A percentile compares a stretch with the other conserved stretches of the same genome.
phyloP scores from a whole-genome alignment of 148 eudicot genomes.

The Persicaria tinctoria region DNA sequence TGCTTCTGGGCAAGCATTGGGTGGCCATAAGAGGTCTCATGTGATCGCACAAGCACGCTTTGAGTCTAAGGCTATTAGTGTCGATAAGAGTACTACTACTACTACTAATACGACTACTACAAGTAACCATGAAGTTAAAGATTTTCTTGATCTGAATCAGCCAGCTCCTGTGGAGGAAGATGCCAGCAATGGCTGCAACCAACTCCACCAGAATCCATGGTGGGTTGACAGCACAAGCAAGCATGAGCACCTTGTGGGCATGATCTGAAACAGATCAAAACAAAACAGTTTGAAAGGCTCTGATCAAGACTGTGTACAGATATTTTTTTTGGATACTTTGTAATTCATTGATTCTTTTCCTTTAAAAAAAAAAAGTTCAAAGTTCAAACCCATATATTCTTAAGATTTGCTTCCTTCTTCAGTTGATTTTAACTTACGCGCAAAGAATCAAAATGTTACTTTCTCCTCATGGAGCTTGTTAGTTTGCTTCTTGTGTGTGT shows the following conservation, averaged over 20 bases:
- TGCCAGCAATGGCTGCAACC: conserved; percentile 18
- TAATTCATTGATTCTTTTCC: neutral
- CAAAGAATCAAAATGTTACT: too few relatives aligned
- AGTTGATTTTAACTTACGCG: too few relatives aligned
- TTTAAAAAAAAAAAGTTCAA: too few relatives aligned
- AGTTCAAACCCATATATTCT: neutral
- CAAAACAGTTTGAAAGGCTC: too few relatives aligned
- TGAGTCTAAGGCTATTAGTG: neutral
- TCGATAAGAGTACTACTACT: conserved; percentile 15
- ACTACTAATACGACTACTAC: neutral
- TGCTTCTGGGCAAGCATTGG: conserved; percentile 87
- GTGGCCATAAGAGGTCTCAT: conserved; percentile 97
- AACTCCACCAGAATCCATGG: conserved; percentile 27
- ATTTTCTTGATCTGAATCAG: conserved; percentile 81
- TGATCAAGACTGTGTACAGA: neutral
- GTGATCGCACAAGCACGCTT: conserved; percentile 22
- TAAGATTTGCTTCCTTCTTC: too few relatives aligned
- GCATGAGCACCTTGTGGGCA: conserved; percentile 39
- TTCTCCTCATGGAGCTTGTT: too few relatives aligned
- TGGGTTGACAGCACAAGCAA: conserved; percentile 40
- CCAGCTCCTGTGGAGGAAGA: conserved; percentile 35
- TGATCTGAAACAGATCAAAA: conserved; percentile 24
- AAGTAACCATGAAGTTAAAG: neutral
- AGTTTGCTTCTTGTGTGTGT: neutral
- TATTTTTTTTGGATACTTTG: neutral